Evolutionary conservation across 1,284 basidiomycete species (phyloP), one percentile per base, ranked within the genome.

Genomic region (Moesziomyces parantarcticus): DNA sequence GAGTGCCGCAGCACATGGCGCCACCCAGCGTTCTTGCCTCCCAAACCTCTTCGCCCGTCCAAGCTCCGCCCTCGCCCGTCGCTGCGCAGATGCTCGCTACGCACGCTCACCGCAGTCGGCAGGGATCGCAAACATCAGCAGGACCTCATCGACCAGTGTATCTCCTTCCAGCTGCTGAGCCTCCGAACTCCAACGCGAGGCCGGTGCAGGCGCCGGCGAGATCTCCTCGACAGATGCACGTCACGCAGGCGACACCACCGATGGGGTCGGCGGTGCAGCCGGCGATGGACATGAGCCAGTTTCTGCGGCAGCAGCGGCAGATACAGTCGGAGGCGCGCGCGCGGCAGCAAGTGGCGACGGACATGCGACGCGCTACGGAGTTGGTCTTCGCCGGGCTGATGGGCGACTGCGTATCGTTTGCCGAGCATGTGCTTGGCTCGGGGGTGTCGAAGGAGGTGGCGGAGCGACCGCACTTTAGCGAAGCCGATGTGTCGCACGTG

Each of bases 361-460:
- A 10, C 9, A 10, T 66, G 26, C 49, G 50, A n/a, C 23, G 34
- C 9, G 56, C 46, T 3, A 58, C 50, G 3, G 58, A 62, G 3
- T 32, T 36, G 4, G 43, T 58, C 14, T 65, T 65, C 20, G 39
- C 43, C 0, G 49, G 40, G 5, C 40, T 71, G 16, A 62, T 46
- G 0, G 58, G 62, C 7, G 68, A 71, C 43, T 64, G 58, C 20
- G 54, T 71, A 4, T 71, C 68, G 8, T 57, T 71, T 14, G 68
- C 68, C 36, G 68, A 65, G 36, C 62, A 71, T 8, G 62, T 71
- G 22, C 13, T 57, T 1, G 50, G 58, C 8, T 50, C 58, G 26
- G 22, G 55, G 2, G 42, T 23, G 5, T 23, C 29, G 13, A 47
- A 23, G 8, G 62, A 61, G 34, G 42, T 65, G 29, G 48, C 32